A percentile compares a stretch with the other conserved stretches of the same genome.
These are phyloP conservation scores for Porphyra umbilicalis DNA, from an alignment of 31 red algal species.

Conservation along the genomic window DNA sequence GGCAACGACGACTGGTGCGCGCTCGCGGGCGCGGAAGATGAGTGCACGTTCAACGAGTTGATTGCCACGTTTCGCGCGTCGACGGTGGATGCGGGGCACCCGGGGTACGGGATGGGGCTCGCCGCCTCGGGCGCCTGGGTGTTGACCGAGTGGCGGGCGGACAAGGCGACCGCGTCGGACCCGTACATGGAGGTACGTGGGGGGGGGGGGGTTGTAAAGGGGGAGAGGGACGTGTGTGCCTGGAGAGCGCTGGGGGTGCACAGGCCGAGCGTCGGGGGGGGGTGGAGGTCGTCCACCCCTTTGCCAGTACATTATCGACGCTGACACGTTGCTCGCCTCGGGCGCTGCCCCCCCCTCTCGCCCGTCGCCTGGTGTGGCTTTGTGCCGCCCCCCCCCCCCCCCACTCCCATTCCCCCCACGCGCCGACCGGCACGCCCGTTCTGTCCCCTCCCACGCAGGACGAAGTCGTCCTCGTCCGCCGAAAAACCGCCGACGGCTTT, in stretches of 20 bases:
- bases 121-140: neutral
- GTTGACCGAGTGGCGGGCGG: neutral
- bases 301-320: neutral
- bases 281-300: neutral
- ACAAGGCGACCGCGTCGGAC: neutral
- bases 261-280: too few relatives aligned
- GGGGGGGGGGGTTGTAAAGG: neutral
- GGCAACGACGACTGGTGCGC: neutral
- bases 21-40: neutral
- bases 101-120: neutral
- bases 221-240: too few relatives aligned
- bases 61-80: neutral
- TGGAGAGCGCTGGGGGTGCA: too few relatives aligned
- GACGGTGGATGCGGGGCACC: neutral
- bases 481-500: neutral
- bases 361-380: too few relatives aligned
- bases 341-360: too few relatives aligned
- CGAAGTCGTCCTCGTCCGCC: neutral
- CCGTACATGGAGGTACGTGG: neutral
- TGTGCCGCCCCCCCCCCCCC: neutral
- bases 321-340: neutral
- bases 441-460: neutral
- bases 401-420: too few relatives aligned
- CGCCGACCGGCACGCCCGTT: too few relatives aligned
- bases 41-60: neutral